Evolutionary conservation across 306 rosid genomes (phyloP).

Genomic region (Albizia julibrissin): DNA sequence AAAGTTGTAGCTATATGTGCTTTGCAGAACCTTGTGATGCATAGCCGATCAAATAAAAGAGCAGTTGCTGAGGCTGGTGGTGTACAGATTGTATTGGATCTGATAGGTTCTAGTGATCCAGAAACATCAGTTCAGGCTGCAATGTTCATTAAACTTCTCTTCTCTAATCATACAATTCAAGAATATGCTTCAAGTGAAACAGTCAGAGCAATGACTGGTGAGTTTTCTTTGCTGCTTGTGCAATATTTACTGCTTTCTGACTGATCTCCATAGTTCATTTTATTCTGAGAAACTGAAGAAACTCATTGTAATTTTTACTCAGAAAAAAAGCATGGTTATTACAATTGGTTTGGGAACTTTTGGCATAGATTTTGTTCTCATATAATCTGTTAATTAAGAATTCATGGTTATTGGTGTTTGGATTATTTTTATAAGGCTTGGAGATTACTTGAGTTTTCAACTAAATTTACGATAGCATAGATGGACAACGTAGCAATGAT

Average conservation of each 20-base stretch:
- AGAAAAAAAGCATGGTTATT: not conserved
- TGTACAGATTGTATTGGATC: slow-evolving; percentile 96
- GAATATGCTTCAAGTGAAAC: slow-evolving; percentile 99
- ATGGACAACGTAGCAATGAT: slow-evolving; percentile 3
- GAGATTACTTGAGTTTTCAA: slow-evolving; percentile 8
- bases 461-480: slow-evolving; percentile 11
- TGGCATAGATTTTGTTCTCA: slow-evolving; percentile 2
- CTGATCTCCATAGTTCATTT: slow-evolving; percentile 14
- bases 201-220: slow-evolving; percentile 94
- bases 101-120: slow-evolving; percentile 92
- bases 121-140: slow-evolving; percentile 97
- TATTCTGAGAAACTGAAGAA: slow-evolving; percentile 24
- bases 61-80: slow-evolving; percentile 99
- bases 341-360: slow-evolving; percentile 12
- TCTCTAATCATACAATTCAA: slow-evolving; percentile 96
- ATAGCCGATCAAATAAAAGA: slow-evolving; percentile 92
- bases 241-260: slow-evolving; percentile 10
- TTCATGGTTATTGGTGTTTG: not conserved
- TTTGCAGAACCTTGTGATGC: slow-evolving; percentile 97
- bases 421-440: not conserved
- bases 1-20: slow-evolving; percentile 99
- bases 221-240: slow-evolving; percentile 42
- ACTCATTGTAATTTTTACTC: not conserved
- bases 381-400: not conserved
- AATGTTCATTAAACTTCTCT: slow-evolving; percentile 93